Evolutionary conservation across 108 stramenopile genomes (phyloP), one percentile per base, ranked within the genome.

Genomic region (Fragilariopsis cylindrus): DNA sequence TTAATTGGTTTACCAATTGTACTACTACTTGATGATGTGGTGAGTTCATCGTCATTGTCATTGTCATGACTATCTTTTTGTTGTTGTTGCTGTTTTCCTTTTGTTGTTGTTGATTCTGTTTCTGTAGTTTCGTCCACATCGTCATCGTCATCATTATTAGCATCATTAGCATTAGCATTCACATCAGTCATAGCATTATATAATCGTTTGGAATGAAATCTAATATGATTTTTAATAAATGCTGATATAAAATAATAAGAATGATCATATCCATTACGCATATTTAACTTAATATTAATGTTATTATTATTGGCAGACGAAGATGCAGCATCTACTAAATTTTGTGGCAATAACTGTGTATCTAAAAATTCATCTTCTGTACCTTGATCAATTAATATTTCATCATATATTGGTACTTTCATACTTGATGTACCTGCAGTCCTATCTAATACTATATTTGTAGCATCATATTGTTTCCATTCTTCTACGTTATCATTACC

Each of bases 171-270:
- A 21, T 21, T 21, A 21, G 21, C 21, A 21, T 30, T 30, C 30
- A 30, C 30, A 30, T 30, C 30, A 30, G 30, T 30, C 6, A 71
- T 60, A 30, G 62, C 65, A 3, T 12, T 47, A 30, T 74, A 68
- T 30, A 95, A 73, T 4, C 81, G 62, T 65, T 85, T 73, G 9
- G 90, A 93, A 71, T 97, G 96, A 74, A 96, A 96, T 13, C 67
- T 55, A 40, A 98, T 70, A 84, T 98, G 97, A 67, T 97, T 86
- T 19, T 82, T 83, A 57, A 97, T 78, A 76, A 96, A 97, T 0
- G 90, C 79, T 50, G 87, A 73, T 64, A 98, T 94, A 80, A 96
- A 96, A 74, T 83, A 90, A 67, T 97, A 98, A 21, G 88, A 88
- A 72, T 98, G 97, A 81, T 97, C 97, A 30, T 30, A 30, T 30